phyloP scores from a whole-genome alignment of 495 filamentous ascomycete species.

The Penicillium nucicola region DNA sequence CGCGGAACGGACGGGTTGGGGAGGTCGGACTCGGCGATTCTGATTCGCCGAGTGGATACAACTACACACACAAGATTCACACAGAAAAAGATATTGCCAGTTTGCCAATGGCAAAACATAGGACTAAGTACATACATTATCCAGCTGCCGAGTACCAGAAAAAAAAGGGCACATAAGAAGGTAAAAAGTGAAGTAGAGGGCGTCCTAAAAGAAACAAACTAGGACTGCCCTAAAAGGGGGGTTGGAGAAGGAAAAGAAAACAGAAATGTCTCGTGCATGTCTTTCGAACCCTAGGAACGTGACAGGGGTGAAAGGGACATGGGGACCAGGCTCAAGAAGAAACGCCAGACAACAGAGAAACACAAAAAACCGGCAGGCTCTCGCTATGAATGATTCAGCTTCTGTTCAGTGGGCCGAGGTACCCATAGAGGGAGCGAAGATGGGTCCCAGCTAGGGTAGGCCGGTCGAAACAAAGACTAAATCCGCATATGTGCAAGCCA shows the following conservation, averaged over 20 bases:
- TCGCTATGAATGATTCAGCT: slow-evolving; percentile 31
- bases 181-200: slow-evolving; percentile 24
- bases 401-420: neutral
- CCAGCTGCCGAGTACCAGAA: slow-evolving; percentile 34
- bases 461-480: slow-evolving; percentile 13
- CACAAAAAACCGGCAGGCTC: slow-evolving; percentile 30
- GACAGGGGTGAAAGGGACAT: slow-evolving; percentile 36
- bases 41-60: slow-evolving; percentile 30
- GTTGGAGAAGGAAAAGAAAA: slow-evolving; percentile 10
- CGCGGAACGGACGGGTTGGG: slow-evolving; percentile 39
- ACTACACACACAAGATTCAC: slow-evolving; percentile 5
- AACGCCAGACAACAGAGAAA: slow-evolving; percentile 22
- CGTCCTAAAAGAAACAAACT: slow-evolving; percentile 9
- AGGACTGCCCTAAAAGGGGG: slow-evolving; percentile 11
- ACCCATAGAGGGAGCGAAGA: neutral
- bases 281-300: slow-evolving; percentile 42
- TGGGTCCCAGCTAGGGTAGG: slow-evolving; percentile 2
- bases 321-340: slow-evolving; percentile 29
- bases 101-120: slow-evolving; percentile 17
- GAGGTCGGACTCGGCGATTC: slow-evolving; percentile 16
- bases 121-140: slow-evolving; percentile 49
- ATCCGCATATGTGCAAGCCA: slow-evolving; percentile 38
- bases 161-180: slow-evolving; percentile 32
- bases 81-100: slow-evolving; percentile 3
- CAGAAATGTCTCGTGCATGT: slow-evolving; percentile 17